phyloP scores from a whole-genome alignment of 257 asterid species.

The Solanum microdontum region DNA sequence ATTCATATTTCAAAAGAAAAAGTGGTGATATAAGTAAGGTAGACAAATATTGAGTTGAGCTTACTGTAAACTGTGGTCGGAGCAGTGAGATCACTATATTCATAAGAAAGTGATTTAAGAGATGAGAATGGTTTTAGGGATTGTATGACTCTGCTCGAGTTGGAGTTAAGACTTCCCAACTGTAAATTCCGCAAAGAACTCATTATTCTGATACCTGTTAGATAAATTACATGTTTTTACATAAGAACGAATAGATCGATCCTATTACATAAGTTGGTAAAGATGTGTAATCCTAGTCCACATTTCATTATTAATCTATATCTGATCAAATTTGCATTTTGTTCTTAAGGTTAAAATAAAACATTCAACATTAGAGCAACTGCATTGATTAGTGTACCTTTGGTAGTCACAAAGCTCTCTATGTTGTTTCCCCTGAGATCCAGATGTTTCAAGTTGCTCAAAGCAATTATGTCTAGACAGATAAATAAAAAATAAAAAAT shows the following conservation, averaged over 20 bases:
- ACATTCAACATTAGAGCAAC: too few relatives aligned
- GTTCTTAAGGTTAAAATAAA: too few relatives aligned
- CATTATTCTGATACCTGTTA: background rate
- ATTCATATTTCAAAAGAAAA: too few relatives aligned
- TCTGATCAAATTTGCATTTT: too few relatives aligned
- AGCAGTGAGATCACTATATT: background rate
- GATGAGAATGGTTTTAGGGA: background rate
- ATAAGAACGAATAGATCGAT: too few relatives aligned
- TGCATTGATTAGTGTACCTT: too few relatives aligned
- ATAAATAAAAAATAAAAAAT: fast-evolving
- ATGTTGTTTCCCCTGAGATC: fast-evolving
- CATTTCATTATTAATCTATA: too few relatives aligned
- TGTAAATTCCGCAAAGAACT: background rate
- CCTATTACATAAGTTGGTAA: background rate
- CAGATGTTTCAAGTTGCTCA: too few relatives aligned
- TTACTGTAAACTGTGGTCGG: background rate
- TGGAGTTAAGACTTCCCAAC: background rate
- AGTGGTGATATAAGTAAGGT: background rate
- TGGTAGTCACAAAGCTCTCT: too few relatives aligned
- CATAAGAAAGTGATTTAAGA: background rate
- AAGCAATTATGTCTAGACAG: too few relatives aligned
- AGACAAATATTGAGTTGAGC: background rate
- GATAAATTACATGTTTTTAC: too few relatives aligned
- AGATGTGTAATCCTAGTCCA: too few relatives aligned
- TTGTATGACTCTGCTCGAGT: background rate